Conservation (phyloP, 2,329 filamentous ascomycete species). For the Arthrinium puccinioides region DNA sequence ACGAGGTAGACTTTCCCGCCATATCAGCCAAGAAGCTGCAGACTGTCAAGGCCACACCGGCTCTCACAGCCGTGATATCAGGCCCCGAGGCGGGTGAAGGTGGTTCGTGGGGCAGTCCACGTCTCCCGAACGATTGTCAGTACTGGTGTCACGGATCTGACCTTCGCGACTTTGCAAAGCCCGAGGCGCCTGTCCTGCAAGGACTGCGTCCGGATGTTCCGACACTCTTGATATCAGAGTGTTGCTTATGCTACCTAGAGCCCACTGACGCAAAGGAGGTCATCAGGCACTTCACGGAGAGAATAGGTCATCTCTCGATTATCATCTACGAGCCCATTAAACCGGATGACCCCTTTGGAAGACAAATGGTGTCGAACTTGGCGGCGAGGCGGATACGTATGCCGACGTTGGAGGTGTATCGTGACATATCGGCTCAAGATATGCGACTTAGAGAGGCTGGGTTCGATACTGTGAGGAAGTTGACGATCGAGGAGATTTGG, state of each 20-base stretch:
- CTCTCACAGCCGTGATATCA: slow-evolving; percentile 30
- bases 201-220: slow-evolving; percentile 54
- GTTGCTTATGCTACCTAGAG: slow-evolving; percentile 85
- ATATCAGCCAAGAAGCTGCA: slow-evolving; percentile 64
- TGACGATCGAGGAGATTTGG: slow-evolving; percentile 58
- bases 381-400: slow-evolving; percentile 74
- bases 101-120: slow-evolving; percentile 33
- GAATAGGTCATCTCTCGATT: slow-evolving; percentile 44
- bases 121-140: slow-evolving; percentile 29
- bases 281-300: slow-evolving; percentile 55
- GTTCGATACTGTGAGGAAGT: slow-evolving; percentile 41
- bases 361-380: slow-evolving; percentile 87
- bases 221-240: slow-evolving; percentile 86
- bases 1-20: slow-evolving; percentile 83
- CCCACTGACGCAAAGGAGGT: slow-evolving; percentile 56
- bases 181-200: slow-evolving; percentile 20
- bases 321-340: slow-evolving; percentile 86
- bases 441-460: slow-evolving; percentile 59
- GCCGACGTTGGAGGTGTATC: slow-evolving; percentile 72
- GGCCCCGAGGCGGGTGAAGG: not conserved
- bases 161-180: slow-evolving; percentile 50
- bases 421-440: slow-evolving; percentile 60
- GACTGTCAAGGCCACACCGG: slow-evolving; percentile 38
- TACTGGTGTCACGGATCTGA: slow-evolving; percentile 61
- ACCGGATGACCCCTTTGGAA: slow-evolving; percentile 78